phyloP scores from a whole-genome alignment of 2,329 filamentous ascomycete genomes.

The Microcyclospora tardicrescens region DNA sequence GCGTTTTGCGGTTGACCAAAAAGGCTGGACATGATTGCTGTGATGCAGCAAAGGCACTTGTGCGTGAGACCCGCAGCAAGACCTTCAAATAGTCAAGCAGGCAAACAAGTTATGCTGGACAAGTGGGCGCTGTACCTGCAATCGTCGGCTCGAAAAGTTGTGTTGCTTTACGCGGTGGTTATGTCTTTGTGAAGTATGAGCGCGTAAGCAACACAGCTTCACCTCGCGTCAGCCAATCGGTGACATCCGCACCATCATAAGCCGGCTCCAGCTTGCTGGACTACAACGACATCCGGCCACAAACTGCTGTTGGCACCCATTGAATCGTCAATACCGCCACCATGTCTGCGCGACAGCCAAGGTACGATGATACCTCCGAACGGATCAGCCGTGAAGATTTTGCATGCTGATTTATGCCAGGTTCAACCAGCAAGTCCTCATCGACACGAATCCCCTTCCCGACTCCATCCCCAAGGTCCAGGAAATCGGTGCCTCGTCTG shows the following conservation, averaged over 20 bases:
- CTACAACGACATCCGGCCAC: not conserved
- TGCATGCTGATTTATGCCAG: constrained; percentile 34
- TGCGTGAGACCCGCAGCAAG: too few species aligned
- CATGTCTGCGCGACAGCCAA: constrained; percentile 49
- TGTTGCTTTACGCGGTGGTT: not conserved
- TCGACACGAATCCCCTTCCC: constrained; percentile 92
- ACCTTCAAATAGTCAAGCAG: too few species aligned
- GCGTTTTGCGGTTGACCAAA: constrained; percentile 8
- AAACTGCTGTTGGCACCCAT: constrained; percentile 1
- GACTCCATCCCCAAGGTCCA: constrained; percentile 82
- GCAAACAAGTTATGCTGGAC: too few species aligned
- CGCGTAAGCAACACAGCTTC: too few species aligned
- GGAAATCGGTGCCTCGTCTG: constrained; percentile 87
- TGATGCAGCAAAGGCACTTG: constrained; percentile 1
- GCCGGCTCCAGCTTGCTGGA: constrained; percentile 2
- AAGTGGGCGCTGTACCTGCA: too few species aligned
- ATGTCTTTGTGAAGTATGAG: not conserved
- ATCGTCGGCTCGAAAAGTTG: too few species aligned
- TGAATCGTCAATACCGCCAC: constrained; percentile 22
- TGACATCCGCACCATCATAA: constrained; percentile 3
- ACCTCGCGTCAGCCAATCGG: constrained; percentile 8
- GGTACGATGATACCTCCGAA: constrained; percentile 30
- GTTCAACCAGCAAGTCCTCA: constrained; percentile 86
- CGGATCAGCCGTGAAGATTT: too few species aligned
- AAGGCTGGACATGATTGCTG: constrained; percentile 11